A percentile compares a stretch with the other conserved stretches of the same genome.
Conservation (phyloP, 2,329 filamentous ascomycete genomes). For the Pseudogymnoascus sp. region DNA sequence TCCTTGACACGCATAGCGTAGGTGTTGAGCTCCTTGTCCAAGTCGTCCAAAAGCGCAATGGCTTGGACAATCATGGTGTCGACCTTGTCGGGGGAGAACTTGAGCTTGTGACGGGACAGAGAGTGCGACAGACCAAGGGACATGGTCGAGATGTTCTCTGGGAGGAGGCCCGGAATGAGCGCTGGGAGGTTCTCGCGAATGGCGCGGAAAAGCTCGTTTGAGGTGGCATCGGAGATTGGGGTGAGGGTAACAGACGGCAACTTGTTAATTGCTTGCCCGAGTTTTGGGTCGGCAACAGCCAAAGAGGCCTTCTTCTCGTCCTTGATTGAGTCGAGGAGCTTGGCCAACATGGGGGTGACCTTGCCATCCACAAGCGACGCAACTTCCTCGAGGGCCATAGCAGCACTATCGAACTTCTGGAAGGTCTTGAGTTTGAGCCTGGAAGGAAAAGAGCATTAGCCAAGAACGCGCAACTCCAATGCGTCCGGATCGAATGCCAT, state of each 20-base stretch:
- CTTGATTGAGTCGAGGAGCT: constrained; percentile 81
- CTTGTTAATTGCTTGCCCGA: constrained; percentile 87
- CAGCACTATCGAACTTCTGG: constrained; percentile 91
- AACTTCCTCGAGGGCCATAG: constrained; percentile 83
- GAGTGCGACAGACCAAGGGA: constrained; percentile 94
- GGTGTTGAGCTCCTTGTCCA: constrained; percentile 98
- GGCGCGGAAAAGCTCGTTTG: constrained; percentile 84
- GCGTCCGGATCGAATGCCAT: neutral
- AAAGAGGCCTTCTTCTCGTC: constrained; percentile 96
- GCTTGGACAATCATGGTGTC: constrained; percentile 99
- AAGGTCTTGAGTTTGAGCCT: constrained; percentile 96
- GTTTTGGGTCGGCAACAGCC: constrained; percentile 86
- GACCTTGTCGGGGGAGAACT: constrained; percentile 97
- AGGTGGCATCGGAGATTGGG: constrained; percentile 71
- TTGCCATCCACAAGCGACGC: constrained; percentile 86
- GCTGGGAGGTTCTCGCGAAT: constrained; percentile 87
- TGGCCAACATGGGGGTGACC: constrained; percentile 77
- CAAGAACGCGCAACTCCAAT: neutral
- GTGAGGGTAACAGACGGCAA: constrained; percentile 80
- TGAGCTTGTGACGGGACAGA: constrained; percentile 92
- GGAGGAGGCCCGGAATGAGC: constrained; percentile 78
- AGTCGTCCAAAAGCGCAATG: constrained; percentile 84
- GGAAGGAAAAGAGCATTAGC: constrained; percentile 12
- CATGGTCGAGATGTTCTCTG: constrained; percentile 87
- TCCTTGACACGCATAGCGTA: constrained; percentile 99